Base-by-base conservation (phyloP, 495 filamentous ascomycete species). In the Aspergillus olivimuriae region DNA sequence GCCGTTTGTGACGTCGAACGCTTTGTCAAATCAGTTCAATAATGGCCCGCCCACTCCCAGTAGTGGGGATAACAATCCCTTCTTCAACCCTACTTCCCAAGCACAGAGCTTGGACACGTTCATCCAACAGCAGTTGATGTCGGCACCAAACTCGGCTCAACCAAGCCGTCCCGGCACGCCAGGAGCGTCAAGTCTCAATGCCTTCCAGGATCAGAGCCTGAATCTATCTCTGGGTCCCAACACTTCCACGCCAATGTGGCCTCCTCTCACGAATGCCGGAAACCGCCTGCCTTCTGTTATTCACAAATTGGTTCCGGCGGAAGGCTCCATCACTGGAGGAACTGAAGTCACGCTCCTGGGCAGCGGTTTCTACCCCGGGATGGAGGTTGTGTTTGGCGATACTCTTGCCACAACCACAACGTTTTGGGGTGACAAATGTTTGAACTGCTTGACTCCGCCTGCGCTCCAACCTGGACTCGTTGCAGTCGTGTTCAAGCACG, bases 311-410 rank as follows among this genome's bases (percentile, higher is more conserved):
- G 84, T 91, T 28, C 90, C 90, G 1, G 70, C 73, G 24, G 84
- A 94, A 60, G 91, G 90, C 9, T 85, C 89, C 8, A 81, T 81
- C 32, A 73, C 73, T 18, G 91, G 91, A 44, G 88, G 89, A 10
- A 84, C 86, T 23, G 89, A 95, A 53, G 87, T 95, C 10, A 88
- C 85, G 0, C 73, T 90, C 41, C 66, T 91, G 19, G 90, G 91
- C 4, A 83, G 77, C 51, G 80, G 81, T 16, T 95, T 95, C 52
- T 79, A 76, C 26, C 77, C 82, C 34, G 87, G 86, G 4, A 76
- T 91, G 55, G 84, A 87, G 42, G 87, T 95, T 44, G 82, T 89
- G 52, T 96, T 96, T 61, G 90, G 89, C 14, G 81, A 87, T 34
- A 74, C 72, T 3, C 70, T 78, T 24, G 90, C 91, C 8, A 83